A percentile compares a stretch with the other conserved stretches of the same genome.
Conservation (phyloP, 768 basidiomycete genomes). For the Leucocoprinus birnbaumii region DNA sequence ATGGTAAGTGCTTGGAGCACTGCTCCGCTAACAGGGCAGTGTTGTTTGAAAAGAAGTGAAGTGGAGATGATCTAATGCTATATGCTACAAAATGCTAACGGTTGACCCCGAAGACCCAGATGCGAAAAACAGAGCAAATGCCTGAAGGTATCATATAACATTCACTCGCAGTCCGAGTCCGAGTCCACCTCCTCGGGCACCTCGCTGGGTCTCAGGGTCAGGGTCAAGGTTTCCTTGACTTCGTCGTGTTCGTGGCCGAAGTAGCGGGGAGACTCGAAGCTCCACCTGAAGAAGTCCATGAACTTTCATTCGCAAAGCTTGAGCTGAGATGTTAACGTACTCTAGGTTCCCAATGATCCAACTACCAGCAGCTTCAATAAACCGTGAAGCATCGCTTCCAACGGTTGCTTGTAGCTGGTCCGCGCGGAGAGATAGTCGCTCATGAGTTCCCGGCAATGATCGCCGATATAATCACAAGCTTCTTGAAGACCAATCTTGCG, state of each 20-base stretch:
- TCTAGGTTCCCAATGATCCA: constrained; percentile 64
- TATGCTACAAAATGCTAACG: constrained; percentile 6
- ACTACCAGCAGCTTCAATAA: constrained; percentile 52
- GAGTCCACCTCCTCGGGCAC: constrained; percentile 21
- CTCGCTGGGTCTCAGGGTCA: constrained; percentile 34
- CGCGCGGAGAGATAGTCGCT: constrained; percentile 45
- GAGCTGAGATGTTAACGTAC: constrained; percentile 27
- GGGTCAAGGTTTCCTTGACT: constrained; percentile 33
- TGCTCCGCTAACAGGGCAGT: neutral
- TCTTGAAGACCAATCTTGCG: constrained; percentile 51
- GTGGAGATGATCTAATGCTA: neutral
- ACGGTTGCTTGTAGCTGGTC: constrained; percentile 46
- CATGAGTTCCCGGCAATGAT: constrained; percentile 48
- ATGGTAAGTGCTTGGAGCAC: neutral
- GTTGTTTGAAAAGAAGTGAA: neutral
- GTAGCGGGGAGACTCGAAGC: constrained; percentile 67
- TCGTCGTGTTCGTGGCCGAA: constrained; percentile 55
- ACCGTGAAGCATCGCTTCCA: constrained; percentile 48
- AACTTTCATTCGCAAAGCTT: neutral
- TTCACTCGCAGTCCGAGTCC: constrained; percentile 38
- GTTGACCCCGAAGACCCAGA: neutral
- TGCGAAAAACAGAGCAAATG: neutral
- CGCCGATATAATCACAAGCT: constrained; percentile 55
- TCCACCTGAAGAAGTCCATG: constrained; percentile 41
- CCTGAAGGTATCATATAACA: neutral